These are phyloP conservation scores for Prinsepia uniflora DNA, from an alignment of 306 rosid genomes.

Conservation along the genomic window DNA sequence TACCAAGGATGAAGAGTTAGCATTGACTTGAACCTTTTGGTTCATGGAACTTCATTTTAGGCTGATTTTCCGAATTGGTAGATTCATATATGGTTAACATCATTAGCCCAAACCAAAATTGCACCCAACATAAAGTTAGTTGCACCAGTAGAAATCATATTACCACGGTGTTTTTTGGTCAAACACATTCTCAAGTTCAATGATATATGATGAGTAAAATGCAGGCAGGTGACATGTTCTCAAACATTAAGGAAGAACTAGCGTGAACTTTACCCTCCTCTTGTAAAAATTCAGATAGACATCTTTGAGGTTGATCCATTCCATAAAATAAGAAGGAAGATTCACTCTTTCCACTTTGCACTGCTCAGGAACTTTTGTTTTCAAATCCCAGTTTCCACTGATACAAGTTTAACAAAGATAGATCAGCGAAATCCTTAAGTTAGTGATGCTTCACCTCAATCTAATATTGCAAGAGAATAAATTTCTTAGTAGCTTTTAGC, in stretches of 20 bases:
- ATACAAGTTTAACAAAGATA: constrained; percentile 19
- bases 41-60: not conserved
- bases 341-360: constrained; percentile 71
- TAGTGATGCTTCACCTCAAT: not conserved
- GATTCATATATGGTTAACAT: not conserved
- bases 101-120: not conserved
- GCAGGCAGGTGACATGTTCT: not conserved
- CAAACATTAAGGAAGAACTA: constrained; percentile 3
- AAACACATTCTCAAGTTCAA: constrained; percentile 1
- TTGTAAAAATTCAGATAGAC: constrained; percentile 77
- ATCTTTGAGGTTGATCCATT: constrained; percentile 94
- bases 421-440: constrained; percentile 14
- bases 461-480: not conserved
- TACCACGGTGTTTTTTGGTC: too few species aligned
- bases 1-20: not conserved
- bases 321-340: constrained; percentile 82
- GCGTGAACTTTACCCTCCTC: constrained; percentile 56
- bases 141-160: not conserved
- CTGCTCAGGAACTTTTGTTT: constrained; percentile 91
- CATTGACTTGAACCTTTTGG: not conserved
- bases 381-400: constrained; percentile 98
- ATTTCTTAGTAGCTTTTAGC: not conserved
- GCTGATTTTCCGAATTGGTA: not conserved
- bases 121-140: not conserved
- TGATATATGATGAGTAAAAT: not conserved